Conservation (phyloP, 2,329 filamentous ascomycete species). For the Alternaria gansuensis region DNA sequence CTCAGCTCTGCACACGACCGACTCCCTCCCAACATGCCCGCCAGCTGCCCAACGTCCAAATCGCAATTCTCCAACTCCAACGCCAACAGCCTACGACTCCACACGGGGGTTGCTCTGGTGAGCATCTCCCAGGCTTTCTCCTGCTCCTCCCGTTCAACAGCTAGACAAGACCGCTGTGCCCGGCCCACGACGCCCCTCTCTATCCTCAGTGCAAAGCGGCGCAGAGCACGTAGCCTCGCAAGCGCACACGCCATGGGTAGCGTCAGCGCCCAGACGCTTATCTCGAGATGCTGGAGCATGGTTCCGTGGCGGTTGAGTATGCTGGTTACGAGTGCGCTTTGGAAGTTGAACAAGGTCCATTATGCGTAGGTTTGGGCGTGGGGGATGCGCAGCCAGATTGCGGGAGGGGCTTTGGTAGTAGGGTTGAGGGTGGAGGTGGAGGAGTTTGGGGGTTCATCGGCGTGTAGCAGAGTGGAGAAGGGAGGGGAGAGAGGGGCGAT, state of each 20-base stretch:
- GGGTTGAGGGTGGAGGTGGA: slow-evolving; percentile 55
- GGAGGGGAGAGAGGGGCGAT: slow-evolving; percentile 62
- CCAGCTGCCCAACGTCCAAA: slow-evolving; percentile 30
- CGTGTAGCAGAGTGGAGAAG: background rate
- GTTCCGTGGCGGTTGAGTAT: slow-evolving; percentile 39
- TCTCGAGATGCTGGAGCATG: slow-evolving; percentile 39
- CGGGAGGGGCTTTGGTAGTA: background rate
- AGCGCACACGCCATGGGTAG: slow-evolving; percentile 37
- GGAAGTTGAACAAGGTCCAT: slow-evolving; percentile 39
- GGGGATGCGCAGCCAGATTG: slow-evolving; percentile 10
- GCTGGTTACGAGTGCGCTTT: slow-evolving; percentile 38
- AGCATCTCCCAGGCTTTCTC: slow-evolving; percentile 34
- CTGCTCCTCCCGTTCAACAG: slow-evolving; percentile 21
- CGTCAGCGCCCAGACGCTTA: slow-evolving; percentile 43
- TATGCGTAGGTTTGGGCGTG: slow-evolving; percentile 31
- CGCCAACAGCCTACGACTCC: slow-evolving; percentile 28
- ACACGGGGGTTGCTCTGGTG: slow-evolving; percentile 6
- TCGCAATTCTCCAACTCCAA: slow-evolving; percentile 38
- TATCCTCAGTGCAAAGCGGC: slow-evolving; percentile 36
- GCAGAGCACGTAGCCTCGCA: slow-evolving; percentile 29
- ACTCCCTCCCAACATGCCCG: slow-evolving; percentile 26
- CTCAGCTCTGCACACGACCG: slow-evolving; percentile 33
- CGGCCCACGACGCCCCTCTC: slow-evolving; percentile 32
- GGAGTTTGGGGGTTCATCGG: background rate
- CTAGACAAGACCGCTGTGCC: slow-evolving; percentile 20